Conservation (phyloP, 306 rosid species). For the Rosa chinensis region DNA sequence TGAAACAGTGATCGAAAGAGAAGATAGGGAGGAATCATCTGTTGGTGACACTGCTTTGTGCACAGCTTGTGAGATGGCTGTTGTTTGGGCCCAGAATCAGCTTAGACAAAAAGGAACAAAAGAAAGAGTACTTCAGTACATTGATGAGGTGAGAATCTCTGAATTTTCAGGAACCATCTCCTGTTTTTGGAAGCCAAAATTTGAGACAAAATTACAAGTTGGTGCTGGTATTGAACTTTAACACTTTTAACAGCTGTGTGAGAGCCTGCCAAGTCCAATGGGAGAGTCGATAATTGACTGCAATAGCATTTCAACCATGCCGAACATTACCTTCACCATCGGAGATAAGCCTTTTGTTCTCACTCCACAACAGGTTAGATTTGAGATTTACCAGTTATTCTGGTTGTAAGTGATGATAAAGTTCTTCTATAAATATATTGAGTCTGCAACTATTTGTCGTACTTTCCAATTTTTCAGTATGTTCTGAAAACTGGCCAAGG, state of each 20-base stretch:
- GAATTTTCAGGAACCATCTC: not conserved
- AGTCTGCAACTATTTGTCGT: constrained; percentile 18
- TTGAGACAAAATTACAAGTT: not conserved
- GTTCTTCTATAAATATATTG: not conserved
- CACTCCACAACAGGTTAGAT: constrained; percentile 73
- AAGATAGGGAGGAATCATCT: constrained; percentile 28
- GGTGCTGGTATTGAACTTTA: constrained; percentile 19
- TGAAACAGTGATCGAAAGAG: constrained; percentile 66
- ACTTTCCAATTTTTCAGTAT: constrained; percentile 47
- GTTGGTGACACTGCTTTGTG: constrained; percentile 48
- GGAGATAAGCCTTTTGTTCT: constrained; percentile 58
- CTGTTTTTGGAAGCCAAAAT: constrained; percentile 11
- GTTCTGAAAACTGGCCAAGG: constrained; percentile 76
- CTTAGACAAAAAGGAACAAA: constrained; percentile 56
- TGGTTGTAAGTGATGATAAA: not conserved
- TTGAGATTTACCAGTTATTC: not conserved
- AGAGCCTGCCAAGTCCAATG: constrained; percentile 77
- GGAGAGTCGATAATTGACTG: constrained; percentile 69
- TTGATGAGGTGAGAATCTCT: constrained; percentile 52
- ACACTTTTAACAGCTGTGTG: constrained; percentile 51
- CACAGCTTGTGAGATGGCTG: constrained; percentile 71
- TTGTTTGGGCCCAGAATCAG: constrained; percentile 78
- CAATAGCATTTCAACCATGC: constrained; percentile 55
- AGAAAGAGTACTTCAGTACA: constrained; percentile 54
- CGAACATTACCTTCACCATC: constrained; percentile 69